Evolutionary conservation across 2,329 filamentous ascomycete species (phyloP).

Genomic region (Bipolaris cookei): DNA sequence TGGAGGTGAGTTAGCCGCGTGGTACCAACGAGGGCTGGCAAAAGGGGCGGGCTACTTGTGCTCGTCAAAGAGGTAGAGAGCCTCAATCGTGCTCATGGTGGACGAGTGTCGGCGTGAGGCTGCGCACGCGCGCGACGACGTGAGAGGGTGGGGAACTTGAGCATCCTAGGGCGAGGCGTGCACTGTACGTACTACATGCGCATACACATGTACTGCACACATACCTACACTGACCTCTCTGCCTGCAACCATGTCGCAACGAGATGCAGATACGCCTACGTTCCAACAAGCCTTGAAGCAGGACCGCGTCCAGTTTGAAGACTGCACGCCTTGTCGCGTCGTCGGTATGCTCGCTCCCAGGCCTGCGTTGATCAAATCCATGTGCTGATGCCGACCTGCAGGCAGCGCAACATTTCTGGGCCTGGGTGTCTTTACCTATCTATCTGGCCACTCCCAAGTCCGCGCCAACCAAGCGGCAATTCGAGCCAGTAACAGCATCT

Average conservation of each 20-base stretch:
- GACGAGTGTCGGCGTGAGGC: constrained; percentile 18
- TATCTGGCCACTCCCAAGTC: constrained; percentile 55
- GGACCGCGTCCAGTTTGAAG: constrained; percentile 53
- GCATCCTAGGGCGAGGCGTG: background rate
- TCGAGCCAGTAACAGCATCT: constrained; percentile 49
- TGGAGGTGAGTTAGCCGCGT: constrained; percentile 49
- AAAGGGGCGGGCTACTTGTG: constrained; percentile 72
- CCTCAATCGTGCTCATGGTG: constrained; percentile 78
- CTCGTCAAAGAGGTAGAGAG: constrained; percentile 96
- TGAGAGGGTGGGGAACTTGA: constrained; percentile 23
- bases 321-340: constrained; percentile 74
- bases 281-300: constrained; percentile 41
- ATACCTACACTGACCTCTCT: too few species aligned
- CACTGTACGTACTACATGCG: too few species aligned
- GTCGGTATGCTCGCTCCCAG: constrained; percentile 60
- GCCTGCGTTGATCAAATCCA: background rate
- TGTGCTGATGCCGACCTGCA: constrained; percentile 21
- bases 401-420: constrained; percentile 55
- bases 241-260: constrained; percentile 1
- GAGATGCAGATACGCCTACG: constrained; percentile 23
- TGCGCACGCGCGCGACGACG: constrained; percentile 22
- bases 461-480: constrained; percentile 51
- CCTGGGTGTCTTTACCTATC: constrained; percentile 55
- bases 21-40: background rate
- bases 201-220: too few species aligned